phyloP scores from a whole-genome alignment of 2,329 filamentous ascomycete genomes.

The Camptophora hylomeconis region DNA sequence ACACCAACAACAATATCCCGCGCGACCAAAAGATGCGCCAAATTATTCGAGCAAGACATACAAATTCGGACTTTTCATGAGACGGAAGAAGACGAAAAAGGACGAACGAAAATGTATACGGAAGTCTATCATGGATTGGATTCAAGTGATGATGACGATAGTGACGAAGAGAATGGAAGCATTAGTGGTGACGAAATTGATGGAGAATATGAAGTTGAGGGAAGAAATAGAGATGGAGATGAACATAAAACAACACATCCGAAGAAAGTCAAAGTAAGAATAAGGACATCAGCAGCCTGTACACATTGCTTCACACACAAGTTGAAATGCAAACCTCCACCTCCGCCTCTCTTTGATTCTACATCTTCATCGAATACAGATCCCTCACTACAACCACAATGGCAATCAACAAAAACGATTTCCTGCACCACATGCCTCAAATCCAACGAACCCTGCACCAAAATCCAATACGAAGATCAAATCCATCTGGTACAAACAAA shows the following conservation, averaged over 20 bases:
- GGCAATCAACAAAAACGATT: no score
- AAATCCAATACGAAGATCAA: no score
- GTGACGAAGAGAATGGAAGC: constrained; percentile 2
- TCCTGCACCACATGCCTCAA: no score
- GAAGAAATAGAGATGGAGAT: no score
- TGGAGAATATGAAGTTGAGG: no score
- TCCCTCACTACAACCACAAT: no score
- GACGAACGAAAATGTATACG: constrained; percentile 2
- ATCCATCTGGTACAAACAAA: no score
- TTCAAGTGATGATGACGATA: constrained; percentile 1
- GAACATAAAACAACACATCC: no score
- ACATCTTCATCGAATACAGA: no score
- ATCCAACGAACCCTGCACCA: no score
- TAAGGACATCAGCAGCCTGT: constrained; percentile 9
- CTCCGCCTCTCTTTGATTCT: no score
- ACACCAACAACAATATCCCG: constrained; percentile 47
- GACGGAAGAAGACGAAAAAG: constrained; percentile 2
- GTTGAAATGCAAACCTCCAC: constrained; percentile 5
- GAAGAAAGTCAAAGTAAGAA: no score
- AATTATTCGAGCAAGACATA: constrained; percentile 64
- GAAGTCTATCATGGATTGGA: constrained; percentile 10
- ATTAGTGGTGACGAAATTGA: constrained; percentile 1
- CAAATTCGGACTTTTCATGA: constrained; percentile 44
- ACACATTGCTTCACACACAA: constrained; percentile 3
- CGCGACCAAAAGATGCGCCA: constrained; percentile 59